Evolutionary conservation across 306 rosid species (phyloP).

Genomic region (Clitoria ternatea): DNA sequence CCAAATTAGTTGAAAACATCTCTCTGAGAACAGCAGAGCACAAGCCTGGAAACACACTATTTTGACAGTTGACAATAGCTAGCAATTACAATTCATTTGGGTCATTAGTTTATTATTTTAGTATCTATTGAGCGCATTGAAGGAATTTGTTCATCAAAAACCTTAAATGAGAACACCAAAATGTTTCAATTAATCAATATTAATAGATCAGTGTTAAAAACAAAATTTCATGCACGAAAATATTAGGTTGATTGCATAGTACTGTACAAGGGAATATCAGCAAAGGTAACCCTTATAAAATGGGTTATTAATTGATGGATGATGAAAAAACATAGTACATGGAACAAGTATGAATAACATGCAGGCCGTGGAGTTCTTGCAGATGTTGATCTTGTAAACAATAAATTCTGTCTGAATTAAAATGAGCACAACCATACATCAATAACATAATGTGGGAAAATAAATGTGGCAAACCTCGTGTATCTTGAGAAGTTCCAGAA

Average conservation of each 20-base stretch:
- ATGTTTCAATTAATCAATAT: background rate
- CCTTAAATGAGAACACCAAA: background rate
- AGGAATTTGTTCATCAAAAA: background rate
- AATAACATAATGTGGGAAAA: background rate
- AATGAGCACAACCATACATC: background rate
- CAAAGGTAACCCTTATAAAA: background rate
- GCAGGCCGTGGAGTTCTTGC: background rate
- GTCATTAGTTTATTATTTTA: background rate
- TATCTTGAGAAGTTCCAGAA: slow-evolving; percentile 47
- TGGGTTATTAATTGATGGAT: background rate
- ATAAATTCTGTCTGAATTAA: background rate
- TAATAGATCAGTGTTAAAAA: background rate
- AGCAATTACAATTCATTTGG: background rate
- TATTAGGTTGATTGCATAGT: background rate
- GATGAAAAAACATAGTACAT: background rate
- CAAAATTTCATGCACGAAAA: background rate
- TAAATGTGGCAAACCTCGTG: slow-evolving; percentile 36
- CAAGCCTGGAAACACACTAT: background rate
- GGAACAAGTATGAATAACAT: background rate
- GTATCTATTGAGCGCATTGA: background rate
- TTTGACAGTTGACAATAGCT: background rate
- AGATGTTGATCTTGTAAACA: background rate
- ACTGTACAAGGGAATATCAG: background rate
- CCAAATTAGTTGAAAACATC: background rate
- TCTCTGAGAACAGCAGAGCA: background rate